These are phyloP conservation scores for Penicillium daleae DNA, from an alignment of 495 filamentous ascomycete species.

Conservation along the genomic window DNA sequence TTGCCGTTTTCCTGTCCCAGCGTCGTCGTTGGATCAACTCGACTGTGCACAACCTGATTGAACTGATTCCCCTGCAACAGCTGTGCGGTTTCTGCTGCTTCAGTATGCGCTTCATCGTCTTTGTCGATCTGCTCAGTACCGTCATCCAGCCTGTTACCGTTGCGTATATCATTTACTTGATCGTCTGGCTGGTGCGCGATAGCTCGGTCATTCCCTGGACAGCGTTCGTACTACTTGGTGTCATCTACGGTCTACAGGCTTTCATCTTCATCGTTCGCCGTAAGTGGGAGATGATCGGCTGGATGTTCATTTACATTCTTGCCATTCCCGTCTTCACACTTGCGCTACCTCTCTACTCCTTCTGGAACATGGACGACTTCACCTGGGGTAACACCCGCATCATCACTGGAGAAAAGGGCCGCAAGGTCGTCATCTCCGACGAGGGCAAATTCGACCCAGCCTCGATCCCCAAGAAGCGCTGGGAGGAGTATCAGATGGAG, in stretches of 20 bases:
- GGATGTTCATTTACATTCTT: slow-evolving; percentile 95
- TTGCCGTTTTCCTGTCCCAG: slow-evolving; percentile 93
- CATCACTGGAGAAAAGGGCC: slow-evolving; percentile 93
- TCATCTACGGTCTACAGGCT: slow-evolving; percentile 94
- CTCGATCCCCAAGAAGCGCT: slow-evolving; percentile 93
- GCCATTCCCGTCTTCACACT: slow-evolving; percentile 93
- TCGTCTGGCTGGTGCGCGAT: slow-evolving; percentile 68
- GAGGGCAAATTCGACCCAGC: slow-evolving; percentile 97
- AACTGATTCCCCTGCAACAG: slow-evolving; percentile 89
- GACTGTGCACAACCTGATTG: slow-evolving; percentile 95
- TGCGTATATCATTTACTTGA: slow-evolving; percentile 89
- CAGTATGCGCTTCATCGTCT: slow-evolving; percentile 98
- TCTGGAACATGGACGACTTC: slow-evolving; percentile 99
- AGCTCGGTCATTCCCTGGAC: slow-evolving; percentile 72
- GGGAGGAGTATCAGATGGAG: slow-evolving; percentile 98
- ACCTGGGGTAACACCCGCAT: slow-evolving; percentile 98
- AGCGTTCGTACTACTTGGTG: slow-evolving; percentile 86
- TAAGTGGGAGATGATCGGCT: slow-evolving; percentile 99
- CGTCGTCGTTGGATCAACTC: slow-evolving; percentile 99
- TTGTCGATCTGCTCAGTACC: slow-evolving; percentile 90
- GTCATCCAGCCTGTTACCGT: slow-evolving; percentile 89
- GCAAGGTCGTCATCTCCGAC: slow-evolving; percentile 91
- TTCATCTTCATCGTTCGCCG: slow-evolving; percentile 95
- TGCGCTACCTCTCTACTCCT: slow-evolving; percentile 89
- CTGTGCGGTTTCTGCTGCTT: slow-evolving; percentile 99